phyloP scores from a whole-genome alignment of 106 monocot species.

The Dendrobium huoshanense region DNA sequence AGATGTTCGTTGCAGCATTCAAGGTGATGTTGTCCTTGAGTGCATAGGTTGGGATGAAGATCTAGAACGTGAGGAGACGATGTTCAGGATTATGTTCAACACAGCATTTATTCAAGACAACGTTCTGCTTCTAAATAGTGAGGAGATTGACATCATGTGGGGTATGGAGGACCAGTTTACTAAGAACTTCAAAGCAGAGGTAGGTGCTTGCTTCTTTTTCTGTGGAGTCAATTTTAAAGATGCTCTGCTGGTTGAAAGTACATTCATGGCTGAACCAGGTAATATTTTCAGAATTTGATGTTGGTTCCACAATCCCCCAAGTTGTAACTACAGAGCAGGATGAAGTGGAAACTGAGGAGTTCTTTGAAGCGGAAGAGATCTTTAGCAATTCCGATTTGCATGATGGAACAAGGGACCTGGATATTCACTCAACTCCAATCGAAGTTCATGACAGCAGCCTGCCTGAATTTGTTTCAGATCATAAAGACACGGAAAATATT shows the following conservation, averaged over 20 bases:
- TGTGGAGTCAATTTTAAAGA: conserved; percentile 9
- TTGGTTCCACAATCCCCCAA: conserved; percentile 24
- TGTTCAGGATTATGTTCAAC: conserved; percentile 92
- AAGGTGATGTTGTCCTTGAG: conserved; percentile 96
- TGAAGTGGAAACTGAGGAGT: conserved; percentile 66
- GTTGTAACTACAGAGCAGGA: conserved; percentile 27
- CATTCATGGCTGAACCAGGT: conserved; percentile 85
- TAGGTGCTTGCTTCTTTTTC: conserved; percentile 29
- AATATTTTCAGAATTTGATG: conserved; percentile 86
- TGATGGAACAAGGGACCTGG: conserved; percentile 42
- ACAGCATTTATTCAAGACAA: conserved; percentile 73
- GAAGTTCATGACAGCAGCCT: conserved; percentile 14
- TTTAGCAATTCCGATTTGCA: conserved; percentile 68
- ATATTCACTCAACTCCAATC: conserved; percentile 15
- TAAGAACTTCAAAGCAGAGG: conserved; percentile 86
- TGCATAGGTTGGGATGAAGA: conserved; percentile 62
- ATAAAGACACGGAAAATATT: conserved; percentile 22
- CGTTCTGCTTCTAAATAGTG: conserved; percentile 46
- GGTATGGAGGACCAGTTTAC: conserved; percentile 51
- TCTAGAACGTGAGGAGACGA: conserved; percentile 44
- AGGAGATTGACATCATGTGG: conserved; percentile 74
- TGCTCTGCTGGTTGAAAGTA: conserved; percentile 27
- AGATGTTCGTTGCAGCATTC: conserved; percentile 68
- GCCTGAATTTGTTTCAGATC: conserved; percentile 23
- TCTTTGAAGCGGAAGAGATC: conserved; percentile 97